These are phyloP conservation scores for Filobasidium wieringae DNA, from an alignment of 768 basidiomycete genomes.

Conservation along the genomic window DNA sequence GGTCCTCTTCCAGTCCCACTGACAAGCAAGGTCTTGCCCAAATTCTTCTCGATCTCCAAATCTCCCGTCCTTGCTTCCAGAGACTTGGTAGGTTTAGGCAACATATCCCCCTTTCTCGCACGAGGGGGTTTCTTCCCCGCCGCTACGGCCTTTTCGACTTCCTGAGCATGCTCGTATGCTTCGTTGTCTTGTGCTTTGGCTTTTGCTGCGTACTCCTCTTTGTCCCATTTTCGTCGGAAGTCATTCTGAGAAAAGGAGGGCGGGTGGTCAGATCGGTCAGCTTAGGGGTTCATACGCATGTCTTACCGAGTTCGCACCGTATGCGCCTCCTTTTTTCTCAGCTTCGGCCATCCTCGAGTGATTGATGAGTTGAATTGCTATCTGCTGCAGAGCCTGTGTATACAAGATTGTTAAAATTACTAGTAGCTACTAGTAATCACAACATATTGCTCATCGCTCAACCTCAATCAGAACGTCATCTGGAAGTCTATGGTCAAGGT, in stretches of 20 bases:
- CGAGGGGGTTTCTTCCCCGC: constrained; percentile 38
- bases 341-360: not conserved
- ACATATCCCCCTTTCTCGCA: constrained; percentile 36
- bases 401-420: too few species aligned
- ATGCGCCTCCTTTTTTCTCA: not conserved
- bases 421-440: too few species aligned
- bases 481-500: too few species aligned
- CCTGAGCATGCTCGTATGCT: constrained; percentile 66
- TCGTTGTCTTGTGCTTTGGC: constrained; percentile 44
- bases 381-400: too few species aligned
- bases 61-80: constrained; percentile 77
- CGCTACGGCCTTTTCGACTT: constrained; percentile 42
- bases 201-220: constrained; percentile 47
- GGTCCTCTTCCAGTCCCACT: constrained; percentile 46
- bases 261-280: not conserved
- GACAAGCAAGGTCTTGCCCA: constrained; percentile 89
- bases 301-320: not conserved
- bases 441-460: too few species aligned
- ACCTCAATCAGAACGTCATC: too few species aligned
- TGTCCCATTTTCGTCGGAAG: constrained; percentile 77
- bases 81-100: constrained; percentile 86
- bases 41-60: constrained; percentile 86
- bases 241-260: not conserved
- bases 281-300: not conserved
- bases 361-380: too few species aligned